Base-by-base conservation (phyloP, 2,329 filamentous ascomycete species). In the Phyllosticta paracitricarpa region DNA sequence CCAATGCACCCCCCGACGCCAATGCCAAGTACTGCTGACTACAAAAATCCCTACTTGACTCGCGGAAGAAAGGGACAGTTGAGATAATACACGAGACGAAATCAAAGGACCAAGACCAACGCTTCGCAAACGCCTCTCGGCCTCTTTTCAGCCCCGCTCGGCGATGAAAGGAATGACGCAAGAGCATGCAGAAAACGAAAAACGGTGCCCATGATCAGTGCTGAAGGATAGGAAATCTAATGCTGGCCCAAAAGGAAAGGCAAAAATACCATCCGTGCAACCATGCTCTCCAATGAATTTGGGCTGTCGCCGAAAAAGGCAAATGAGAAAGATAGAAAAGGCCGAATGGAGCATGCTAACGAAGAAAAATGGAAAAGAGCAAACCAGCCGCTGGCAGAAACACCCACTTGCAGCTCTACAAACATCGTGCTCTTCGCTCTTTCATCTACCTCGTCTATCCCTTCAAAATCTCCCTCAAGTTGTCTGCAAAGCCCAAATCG, bases 401-500 rank as follows among this genome's bases (percentile, higher is more conserved):
- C 19, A 22, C 19, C 19, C 19, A 22, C 19, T 22, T 22, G 19
- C 19, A 22, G 19, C 19, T 22, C 33, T 17, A n/a, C 40, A 48
- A 2, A n/a, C 4, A 14, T 48, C 40, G 17, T 48, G 7, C 17
- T 48, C 7, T 48, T 48, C 14, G 1, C 14, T 19, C 40, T 48
- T 22, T 33, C 33, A 7, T 48, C 40, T 48, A 40, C 6, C 10
- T 40, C 33, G 33, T 48, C 40, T 61, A 61, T 33, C 60, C 60
- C 51, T 25, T 48, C 22, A 64, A 48, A 30, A 64, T 54, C 28
- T 64, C 63, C 24, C 51, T 35, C n/a, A 76, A 59, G 57, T 75
- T 76, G 51, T 75, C 73, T 70, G 69, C 74, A 51, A 75, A 73
- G 0, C 74, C 74, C 14, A 73, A 56, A 60, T 76, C 73, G 55